Evolutionary conservation across 2,329 filamentous ascomycete genomes (phyloP).

Genomic region (Paraphaeosphaeria sporulosa): DNA sequence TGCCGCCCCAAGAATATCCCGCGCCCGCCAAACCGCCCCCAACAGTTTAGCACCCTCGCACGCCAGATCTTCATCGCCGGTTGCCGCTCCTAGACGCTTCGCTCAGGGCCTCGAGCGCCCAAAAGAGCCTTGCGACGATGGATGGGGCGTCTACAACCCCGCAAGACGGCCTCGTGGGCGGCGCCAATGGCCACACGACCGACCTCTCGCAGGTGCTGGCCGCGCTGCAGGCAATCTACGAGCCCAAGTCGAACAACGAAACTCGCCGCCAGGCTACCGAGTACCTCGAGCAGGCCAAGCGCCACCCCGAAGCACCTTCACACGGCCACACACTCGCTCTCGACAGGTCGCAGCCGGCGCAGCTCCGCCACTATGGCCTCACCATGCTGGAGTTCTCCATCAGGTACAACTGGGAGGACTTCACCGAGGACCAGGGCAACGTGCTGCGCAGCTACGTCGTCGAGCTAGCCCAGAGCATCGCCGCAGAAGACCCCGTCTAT

Average conservation of each 20-base stretch:
- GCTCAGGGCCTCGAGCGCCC: conserved; percentile 21
- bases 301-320: conserved; percentile 77
- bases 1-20: conserved; percentile 8
- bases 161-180: conserved; percentile 31
- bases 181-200: conserved; percentile 15
- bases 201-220: conserved; percentile 75
- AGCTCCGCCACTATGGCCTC: conserved; percentile 92
- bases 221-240: conserved; percentile 88
- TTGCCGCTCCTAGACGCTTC: conserved; percentile 18
- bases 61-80: conserved; percentile 9
- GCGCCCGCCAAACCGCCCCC: conserved; percentile 7
- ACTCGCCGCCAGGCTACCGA: conserved; percentile 81
- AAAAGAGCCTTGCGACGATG: conserved; percentile 36
- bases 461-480: conserved; percentile 75
- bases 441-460: conserved; percentile 79
- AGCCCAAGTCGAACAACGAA: conserved; percentile 79
- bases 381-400: conserved; percentile 91
- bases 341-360: conserved; percentile 75
- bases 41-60: conserved; percentile 14
- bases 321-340: conserved; percentile 85
- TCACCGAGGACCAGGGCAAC: conserved; percentile 71
- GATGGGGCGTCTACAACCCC: conserved; percentile 38
- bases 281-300: conserved; percentile 87
- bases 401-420: conserved; percentile 82
- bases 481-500: conserved; percentile 77